Evolutionary conservation across 2,329 filamentous ascomycete genomes (phyloP), one percentile per base, ranked within the genome.

Genomic region (Cladophialophora immunda): DNA sequence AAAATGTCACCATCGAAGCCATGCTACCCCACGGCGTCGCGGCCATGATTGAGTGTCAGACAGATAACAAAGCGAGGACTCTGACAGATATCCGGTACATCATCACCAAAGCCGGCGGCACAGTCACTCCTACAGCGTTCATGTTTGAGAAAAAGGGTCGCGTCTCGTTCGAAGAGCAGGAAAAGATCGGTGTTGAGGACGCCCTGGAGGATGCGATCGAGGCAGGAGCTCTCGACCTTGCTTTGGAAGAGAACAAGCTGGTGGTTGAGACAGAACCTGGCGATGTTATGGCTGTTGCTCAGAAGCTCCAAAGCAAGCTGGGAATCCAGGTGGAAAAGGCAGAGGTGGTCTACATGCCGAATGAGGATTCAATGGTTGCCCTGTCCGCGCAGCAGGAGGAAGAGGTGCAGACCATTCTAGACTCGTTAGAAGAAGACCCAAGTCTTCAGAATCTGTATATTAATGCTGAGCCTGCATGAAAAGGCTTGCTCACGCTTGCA

Each of bases 261-360:
- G 81, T 94, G 4, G 82, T 96, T 0, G 91, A 86, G 78, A 92
- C 90, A 0, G 87, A 90, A 71, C 88, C 91, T 0, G 85, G 83
- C 9, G 83, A 86, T 68, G 91, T 89, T 0, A 89, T 86, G 64
- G 81, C 86, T 19, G 87, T 90, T 1, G 88, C 88, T 1, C 84
- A 91, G 68, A 82, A 83, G 13, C 76, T 97, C n/a, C 83, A 86
- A 3, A 83, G 86, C 70, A 82, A 85, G 41, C 84, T 92, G 22
- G 86, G 84, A 0, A 79, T 96, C 68, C 86, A 90, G 66, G 86
- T 96, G 54, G 81, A 90, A 63, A 90, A 88, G 71, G 88, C 89
- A 19, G 92, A 96, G 64, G 94, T 97, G 60, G 85, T 97, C 52
- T 97, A 92, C 90, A 87, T 90, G 66, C 87, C 93, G 0, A 95